Base-by-base conservation (phyloP, 345 rosid species). In the Excoecaria agallocha region DNA sequence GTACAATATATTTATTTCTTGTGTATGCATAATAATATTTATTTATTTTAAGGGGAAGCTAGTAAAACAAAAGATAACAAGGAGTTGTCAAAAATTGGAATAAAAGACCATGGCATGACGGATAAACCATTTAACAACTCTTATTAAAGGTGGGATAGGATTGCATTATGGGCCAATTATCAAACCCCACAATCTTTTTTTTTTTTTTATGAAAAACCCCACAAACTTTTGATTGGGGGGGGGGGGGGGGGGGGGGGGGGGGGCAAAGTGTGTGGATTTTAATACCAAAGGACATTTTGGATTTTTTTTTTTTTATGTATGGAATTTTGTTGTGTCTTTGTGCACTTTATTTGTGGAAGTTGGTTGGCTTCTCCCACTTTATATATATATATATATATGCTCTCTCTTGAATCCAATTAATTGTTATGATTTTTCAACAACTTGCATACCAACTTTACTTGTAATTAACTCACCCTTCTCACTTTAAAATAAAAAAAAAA, bases 361-460 rank as follows among this genome's bases (percentile, higher is more conserved):
- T 75, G 68, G 81, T 38, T 77, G 70, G 58, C 63, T 69, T 60
- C 24, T 45, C 45, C 25, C 30, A 4, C 70, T 20, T 24, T 24
- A 2, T 55, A 19, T 49, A 30, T 30, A 30, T 30, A 30, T 30
- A 30, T 30, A 30, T 30, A 48, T 2, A 37, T 20, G 4, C 38
- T 62, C 20, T 37, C 15, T 39, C 5, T 39, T 2, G 7, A 37
- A 10, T 58, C 55, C 43, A 43, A 24, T 8, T 30, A 50, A 24
- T 8, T 30, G 43, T 71, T 35, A 41, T 69, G 24, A 67, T 69
- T 61, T 48, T 24, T 38, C 60, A 62, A 43, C 85, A 56, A 72
- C 73, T 84, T 73, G 84, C 84, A 60, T 20, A 19, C 70, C 68
- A 45, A 59, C 84, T 79, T 81, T 78, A 38, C 73, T 64, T 76